phyloP scores from a whole-genome alignment of 352 stramenopile species.

The Salisapilia sapeloensis region DNA sequence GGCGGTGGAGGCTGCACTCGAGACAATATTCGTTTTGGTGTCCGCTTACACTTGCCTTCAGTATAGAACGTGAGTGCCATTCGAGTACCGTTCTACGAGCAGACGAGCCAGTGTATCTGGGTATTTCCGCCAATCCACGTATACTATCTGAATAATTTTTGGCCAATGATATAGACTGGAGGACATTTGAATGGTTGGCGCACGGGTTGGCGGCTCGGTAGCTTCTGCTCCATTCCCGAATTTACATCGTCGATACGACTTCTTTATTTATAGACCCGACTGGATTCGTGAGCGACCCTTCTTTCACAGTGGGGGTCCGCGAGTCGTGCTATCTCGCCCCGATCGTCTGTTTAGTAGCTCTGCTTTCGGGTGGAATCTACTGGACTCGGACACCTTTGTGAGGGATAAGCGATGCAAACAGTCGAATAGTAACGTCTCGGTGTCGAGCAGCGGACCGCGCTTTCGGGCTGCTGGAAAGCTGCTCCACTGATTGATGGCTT shows the following conservation, averaged over 20 bases:
- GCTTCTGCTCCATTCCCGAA: not conserved
- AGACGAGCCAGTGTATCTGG: too few species aligned
- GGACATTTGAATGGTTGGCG: too few species aligned
- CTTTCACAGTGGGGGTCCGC: slow-evolving; percentile 79
- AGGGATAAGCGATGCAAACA: slow-evolving; percentile 84
- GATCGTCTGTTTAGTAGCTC: slow-evolving; percentile 11
- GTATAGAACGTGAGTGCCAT: too few species aligned
- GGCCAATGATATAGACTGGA: too few species aligned
- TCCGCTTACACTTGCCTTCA: too few species aligned
- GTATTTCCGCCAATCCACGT: too few species aligned
- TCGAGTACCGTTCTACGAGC: too few species aligned
- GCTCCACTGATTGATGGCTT: slow-evolving; percentile 81
- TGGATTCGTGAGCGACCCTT: slow-evolving; percentile 67
- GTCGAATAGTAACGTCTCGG: slow-evolving; percentile 81
- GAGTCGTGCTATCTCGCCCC: slow-evolving; percentile 68
- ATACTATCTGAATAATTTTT: too few species aligned
- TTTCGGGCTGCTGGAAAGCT: slow-evolving; percentile 37
- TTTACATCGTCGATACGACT: not conserved
- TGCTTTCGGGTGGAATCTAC: slow-evolving; percentile 5
- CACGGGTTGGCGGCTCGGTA: too few species aligned
- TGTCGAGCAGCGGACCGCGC: slow-evolving; percentile 74
- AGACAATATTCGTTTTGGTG: too few species aligned
- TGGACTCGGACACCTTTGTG: slow-evolving; percentile 21
- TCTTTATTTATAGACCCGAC: slow-evolving; percentile 32
- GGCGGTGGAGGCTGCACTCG: too few species aligned